Conservation (phyloP, 176 grass and related monocot species). For the bread wheat (Triticum aestivum) region IWGSC_CS_RefSeq_v2.1 NC_057797.1:573352186-573352685, state of each 20-base stretch:
- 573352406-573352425: conserved; percentile 39
- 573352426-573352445: conserved; percentile 66
- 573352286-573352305: conserved; percentile 46
- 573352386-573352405: conserved; percentile 15
- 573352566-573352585: conserved; percentile 46
- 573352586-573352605: conserved; percentile 44
- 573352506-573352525: conserved; percentile 39
- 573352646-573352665: conserved; percentile 49
- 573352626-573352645: conserved; percentile 35
- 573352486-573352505: conserved; percentile 31
- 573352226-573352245: conserved; percentile 32
- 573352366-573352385: conserved; percentile 7
- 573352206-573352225: conserved; percentile 24
- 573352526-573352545: conserved; percentile 46
- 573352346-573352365: conserved; percentile 41
- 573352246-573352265: conserved; percentile 30
- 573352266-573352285: conserved; percentile 44
- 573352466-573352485: conserved; percentile 52
- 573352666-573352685: conserved; percentile 54
- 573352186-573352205: not conserved
- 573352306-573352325: conserved; percentile 30
- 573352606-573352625: conserved; percentile 54
- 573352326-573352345: conserved; percentile 52
- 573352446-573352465: conserved; percentile 51
- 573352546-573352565: conserved; percentile 37